A percentile compares a stretch with the other conserved stretches of the same genome.
phyloP scores from a whole-genome alignment of 2,329 filamentous ascomycete genomes.

The Penicillium sp. region DNA sequence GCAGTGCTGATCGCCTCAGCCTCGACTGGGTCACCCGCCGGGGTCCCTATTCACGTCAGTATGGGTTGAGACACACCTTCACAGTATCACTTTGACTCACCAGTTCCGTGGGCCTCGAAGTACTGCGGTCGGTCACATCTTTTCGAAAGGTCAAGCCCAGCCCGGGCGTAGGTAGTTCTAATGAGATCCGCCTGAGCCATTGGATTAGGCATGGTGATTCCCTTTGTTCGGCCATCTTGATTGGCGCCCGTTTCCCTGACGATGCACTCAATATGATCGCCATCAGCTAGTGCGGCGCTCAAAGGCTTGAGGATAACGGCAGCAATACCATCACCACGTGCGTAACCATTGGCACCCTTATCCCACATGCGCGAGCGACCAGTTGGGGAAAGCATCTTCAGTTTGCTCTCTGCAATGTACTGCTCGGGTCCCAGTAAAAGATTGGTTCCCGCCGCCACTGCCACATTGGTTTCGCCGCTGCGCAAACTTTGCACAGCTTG shows the following conservation, averaged over 20 bases:
- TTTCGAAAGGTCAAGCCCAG: slow-evolving; percentile 37
- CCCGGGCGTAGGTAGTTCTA: slow-evolving; percentile 37
- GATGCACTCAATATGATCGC: slow-evolving; percentile 47
- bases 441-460: slow-evolving; percentile 27
- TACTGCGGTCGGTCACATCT: slow-evolving; percentile 38
- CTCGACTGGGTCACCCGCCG: slow-evolving; percentile 26
- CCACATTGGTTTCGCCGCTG: slow-evolving; percentile 28
- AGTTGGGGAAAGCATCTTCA: slow-evolving; percentile 52
- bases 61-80: not conserved
- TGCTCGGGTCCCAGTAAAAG: slow-evolving; percentile 32
- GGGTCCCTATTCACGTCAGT: slow-evolving; percentile 17
- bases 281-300: slow-evolving; percentile 48
- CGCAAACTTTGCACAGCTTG: slow-evolving; percentile 34
- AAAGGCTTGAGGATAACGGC: slow-evolving; percentile 55
- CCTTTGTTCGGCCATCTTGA: slow-evolving; percentile 38
- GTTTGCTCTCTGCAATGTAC: slow-evolving; percentile 34
- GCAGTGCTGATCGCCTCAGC: slow-evolving; percentile 24
- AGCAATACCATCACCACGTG: slow-evolving; percentile 55
- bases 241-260: slow-evolving; percentile 39
- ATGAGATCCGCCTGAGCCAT: slow-evolving; percentile 45
- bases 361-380: slow-evolving; percentile 55
- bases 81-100: slow-evolving; percentile 17
- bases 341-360: slow-evolving; percentile 51
- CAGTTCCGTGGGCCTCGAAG: slow-evolving; percentile 51
- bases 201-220: slow-evolving; percentile 38